Base-by-base conservation (phyloP, 78 protist species). In the Dictyostelium intermedium region DNA sequence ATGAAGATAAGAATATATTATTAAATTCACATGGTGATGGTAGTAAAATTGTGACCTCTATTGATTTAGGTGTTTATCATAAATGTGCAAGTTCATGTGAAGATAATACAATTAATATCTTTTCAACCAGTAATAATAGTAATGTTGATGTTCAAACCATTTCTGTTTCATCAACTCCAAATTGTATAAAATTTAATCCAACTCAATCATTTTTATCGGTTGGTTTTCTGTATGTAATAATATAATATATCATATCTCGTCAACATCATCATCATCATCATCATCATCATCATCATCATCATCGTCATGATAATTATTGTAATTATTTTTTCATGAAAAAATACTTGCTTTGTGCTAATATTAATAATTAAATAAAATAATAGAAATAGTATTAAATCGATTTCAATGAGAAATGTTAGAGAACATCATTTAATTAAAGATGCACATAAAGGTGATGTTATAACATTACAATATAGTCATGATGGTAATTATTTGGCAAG, bases 361-460 rank as follows among this genome's bases (percentile, higher is more conserved):
- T 14, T 14, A 50, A 14, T 50, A 14, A 14, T 50, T n/a, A n/a
- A n/a, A n/a, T n/a, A n/a, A n/a, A n/a, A n/a, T n/a, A n/a, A n/a
- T 10, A 35, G 47, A n/a, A 39, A 73, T 50, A 37, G 27, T n/a
- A 37, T 34, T 10, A 70, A 11, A 27, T 66, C 74, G 41, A 23
- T 79, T 8, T 23, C 50, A 16, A 35, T 27, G 39, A 87, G 32
- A 66, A 66, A 77, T 27, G 81, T 77, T 66, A 25, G 20, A 37
- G 30, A 78, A 69, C 70, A 27, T 39, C 56, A 61, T 23, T 47
- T 25, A 32, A 80, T 45, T n/a, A 43, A 60, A 13, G 70, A 63
- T 53, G 87, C 87, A 80, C 85, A 89, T 32, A 74, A 69, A 25
- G 94, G 87, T 41, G 25, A 30, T 35, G 41, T 78, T 45, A 25